Evolutionary conservation across 2,329 filamentous ascomycete genomes (phyloP), one percentile per base, ranked within the genome.

Genomic region (Scedosporium minutisporum): DNA sequence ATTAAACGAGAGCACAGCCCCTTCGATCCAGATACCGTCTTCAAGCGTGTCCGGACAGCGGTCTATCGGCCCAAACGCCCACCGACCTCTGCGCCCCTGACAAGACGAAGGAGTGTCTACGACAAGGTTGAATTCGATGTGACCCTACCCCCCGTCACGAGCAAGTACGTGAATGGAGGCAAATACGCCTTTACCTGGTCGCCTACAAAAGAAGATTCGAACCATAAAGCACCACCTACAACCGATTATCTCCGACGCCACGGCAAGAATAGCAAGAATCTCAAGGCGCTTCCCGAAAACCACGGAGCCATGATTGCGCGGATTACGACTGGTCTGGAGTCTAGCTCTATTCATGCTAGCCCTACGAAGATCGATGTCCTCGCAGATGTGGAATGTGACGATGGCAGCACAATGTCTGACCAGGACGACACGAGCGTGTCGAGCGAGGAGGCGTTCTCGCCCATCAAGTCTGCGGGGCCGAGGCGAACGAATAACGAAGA

Each of bases 81-180:
- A 63, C 62, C 65, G 68, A 58, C 33, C 61, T 68, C 18, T 66
- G 63, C 23, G 64, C 67, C 62, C 14, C 48, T 25, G 3, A 68
- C 65, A 21, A 74, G 76, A 7, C 77, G 77, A 41, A 72, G 71
- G 7, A 83, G 78, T 64, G 74, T 81, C 10, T 86, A 84, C 65
- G 80, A 82, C 38, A 82, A 78, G 65, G 75, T 86, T 33, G 75
- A 80, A 46, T 82, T 86, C 58, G 80, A 82, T 27, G 77, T 80
- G 4, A 76, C 76, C 16, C 72, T 85, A 38, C 79, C 82, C 0
- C 71, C 79, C 62, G 81, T 83, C 53, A 83, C 81, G 65, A 83
- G 80, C 65, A 86, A 86, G 66, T 86, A 86, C 65, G 79, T 83
- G 65, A 78, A 79, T 57, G 81, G 79, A 4, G 83, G 83, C 14